These are phyloP conservation scores for Nicotiana obtusifolia DNA, from an alignment of 257 asterid genomes.

Conservation along the genomic window DNA sequence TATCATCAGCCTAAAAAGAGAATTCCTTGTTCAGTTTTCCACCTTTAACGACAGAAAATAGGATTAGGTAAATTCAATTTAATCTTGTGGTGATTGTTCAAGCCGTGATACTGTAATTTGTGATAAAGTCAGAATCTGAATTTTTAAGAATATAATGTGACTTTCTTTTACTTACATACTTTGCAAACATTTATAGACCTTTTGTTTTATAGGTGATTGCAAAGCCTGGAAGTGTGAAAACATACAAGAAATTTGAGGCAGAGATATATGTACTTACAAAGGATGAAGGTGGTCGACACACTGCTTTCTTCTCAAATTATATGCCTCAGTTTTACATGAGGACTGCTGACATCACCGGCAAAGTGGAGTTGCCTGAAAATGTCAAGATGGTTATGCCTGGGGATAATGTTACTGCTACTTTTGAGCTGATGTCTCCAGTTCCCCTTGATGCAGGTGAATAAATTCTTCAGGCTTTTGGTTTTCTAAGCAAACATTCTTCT, in stretches of 20 bases:
- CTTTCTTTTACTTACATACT: background rate
- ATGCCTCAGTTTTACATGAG: conserved; percentile 96
- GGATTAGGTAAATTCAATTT: background rate
- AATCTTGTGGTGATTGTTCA: background rate
- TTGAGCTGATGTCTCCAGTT: conserved; percentile 80
- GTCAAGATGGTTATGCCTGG: conserved; percentile 99
- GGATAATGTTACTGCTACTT: conserved; percentile 94
- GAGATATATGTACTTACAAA: conserved; percentile 97
- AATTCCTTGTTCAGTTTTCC: background rate
- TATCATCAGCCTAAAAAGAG: conserved; percentile 1
- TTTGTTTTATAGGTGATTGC: conserved; percentile 68
- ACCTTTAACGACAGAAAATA: background rate
- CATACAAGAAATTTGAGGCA: conserved; percentile 91
- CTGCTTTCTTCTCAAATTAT: conserved; percentile 94
- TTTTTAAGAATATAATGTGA: background rate
- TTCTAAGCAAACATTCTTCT: background rate
- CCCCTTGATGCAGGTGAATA: conserved; percentile 82
- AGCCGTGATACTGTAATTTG: background rate
- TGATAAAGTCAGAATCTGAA: background rate
- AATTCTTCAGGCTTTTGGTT: conserved; percentile 1
- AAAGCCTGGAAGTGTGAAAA: conserved; percentile 71
- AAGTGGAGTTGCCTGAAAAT: conserved; percentile 90
- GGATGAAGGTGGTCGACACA: conserved; percentile 99
- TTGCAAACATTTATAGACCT: background rate
- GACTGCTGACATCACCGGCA: conserved; percentile 97